phyloP scores from a whole-genome alignment of 139 green algal species.

The Ostreobium quekettii region DNA sequence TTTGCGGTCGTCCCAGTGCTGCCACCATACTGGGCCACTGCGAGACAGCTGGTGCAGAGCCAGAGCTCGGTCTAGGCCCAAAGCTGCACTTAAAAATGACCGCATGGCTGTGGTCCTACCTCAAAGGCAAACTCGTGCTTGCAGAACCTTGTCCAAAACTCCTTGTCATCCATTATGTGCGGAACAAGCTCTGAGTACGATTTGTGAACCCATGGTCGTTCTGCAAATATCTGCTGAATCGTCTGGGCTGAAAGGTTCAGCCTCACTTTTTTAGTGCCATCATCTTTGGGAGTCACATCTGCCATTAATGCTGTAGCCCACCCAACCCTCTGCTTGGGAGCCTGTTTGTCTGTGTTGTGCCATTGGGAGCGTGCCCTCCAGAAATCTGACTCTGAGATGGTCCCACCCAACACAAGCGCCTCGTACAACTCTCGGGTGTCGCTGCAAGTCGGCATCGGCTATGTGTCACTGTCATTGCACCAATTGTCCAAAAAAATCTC shows the following conservation, averaged over 20 bases:
- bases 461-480: no score
- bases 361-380: background rate
- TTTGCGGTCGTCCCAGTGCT: no score
- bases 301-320: constrained; percentile 7
- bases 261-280: background rate
- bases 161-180: constrained; percentile 28
- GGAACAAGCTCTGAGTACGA: constrained; percentile 25
- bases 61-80: no score
- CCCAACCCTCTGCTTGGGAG: background rate
- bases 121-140: constrained; percentile 18
- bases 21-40: no score
- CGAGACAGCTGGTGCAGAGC: no score
- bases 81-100: no score
- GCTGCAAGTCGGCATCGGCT: no score
- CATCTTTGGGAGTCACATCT: background rate
- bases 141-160: constrained; percentile 33
- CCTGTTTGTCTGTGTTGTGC: background rate
- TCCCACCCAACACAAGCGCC: constrained; percentile 10
- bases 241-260: constrained; percentile 22
- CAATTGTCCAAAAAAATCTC: no score
- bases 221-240: constrained; percentile 25
- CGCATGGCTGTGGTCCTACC: no score
- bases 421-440: constrained; percentile 21
- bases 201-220: constrained; percentile 20
- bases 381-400: constrained; percentile 19